Evolutionary conservation across 192 early-diverging fungal genomes (phyloP).

Genomic region (Umbelopsis vinacea): DNA sequence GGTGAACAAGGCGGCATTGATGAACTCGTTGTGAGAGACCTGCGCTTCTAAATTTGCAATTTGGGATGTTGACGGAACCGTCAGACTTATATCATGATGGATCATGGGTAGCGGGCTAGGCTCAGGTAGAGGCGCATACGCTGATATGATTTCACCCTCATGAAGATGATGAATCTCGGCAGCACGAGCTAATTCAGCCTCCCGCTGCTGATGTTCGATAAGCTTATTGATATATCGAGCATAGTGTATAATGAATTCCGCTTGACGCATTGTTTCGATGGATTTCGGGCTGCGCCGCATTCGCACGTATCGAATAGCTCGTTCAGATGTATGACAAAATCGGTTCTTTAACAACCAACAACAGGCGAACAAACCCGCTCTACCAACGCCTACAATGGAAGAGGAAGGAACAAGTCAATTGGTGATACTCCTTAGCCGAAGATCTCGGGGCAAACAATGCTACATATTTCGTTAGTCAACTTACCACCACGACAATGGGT

Average conservation of each 20-base stretch:
- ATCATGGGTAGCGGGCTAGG: not conserved
- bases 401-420: not conserved
- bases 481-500: slow-evolving; percentile 73
- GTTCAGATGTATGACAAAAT: slow-evolving; percentile 51
- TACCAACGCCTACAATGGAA: slow-evolving; percentile 60
- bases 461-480: not conserved
- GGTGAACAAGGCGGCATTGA: not conserved
- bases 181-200: not conserved
- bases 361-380: slow-evolving; percentile 78
- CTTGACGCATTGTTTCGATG: slow-evolving; percentile 73
- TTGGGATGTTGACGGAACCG: not conserved
- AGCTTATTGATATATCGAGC: slow-evolving; percentile 13
- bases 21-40: not conserved
- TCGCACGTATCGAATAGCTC: slow-evolving; percentile 63
- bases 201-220: not conserved
- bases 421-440: too few relatives aligned
- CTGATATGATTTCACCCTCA: too few relatives aligned
- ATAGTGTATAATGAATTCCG: slow-evolving; percentile 57
- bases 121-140: not conserved
- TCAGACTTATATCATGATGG: not conserved
- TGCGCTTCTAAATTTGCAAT: not conserved
- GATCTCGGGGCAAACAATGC: not conserved
- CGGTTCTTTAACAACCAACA: slow-evolving; percentile 67
- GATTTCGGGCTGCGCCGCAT: slow-evolving; percentile 66
- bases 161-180: not conserved